Base-by-base conservation (phyloP, 2,329 filamentous ascomycete species). In the Dactylellina sp. region DNA sequence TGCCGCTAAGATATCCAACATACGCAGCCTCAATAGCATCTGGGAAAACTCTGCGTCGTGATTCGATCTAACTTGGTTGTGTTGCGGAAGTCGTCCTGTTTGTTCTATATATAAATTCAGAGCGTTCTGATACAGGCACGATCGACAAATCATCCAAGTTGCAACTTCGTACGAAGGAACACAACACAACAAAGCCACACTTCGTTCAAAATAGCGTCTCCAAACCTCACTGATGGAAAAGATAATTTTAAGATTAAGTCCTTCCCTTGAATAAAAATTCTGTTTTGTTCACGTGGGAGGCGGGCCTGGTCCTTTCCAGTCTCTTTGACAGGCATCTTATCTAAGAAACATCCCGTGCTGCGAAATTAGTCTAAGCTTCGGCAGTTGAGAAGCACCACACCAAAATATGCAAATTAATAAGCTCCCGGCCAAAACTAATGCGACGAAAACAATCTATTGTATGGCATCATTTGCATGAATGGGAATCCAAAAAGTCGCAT, bases 301-400 rank as follows among this genome's bases (percentile, higher is more conserved):
- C 20, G 28, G 22, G 53, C 56, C 56, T 55, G 59, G 49, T 22
- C 52, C 22, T 35, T 39, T 52, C 28, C 53, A 39, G 9, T 11
- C 24, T 50, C 22, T 42, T 22, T 28, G 32, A 32, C 60, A 53
- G 50, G 32, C 53, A 52, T 68, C 59, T 68, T 68, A 68, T 65
- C 68, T 72, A 55, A 72, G 64, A 72, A 72, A 71, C 50, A 35
- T 63, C 50, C 57, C 59, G 52, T 61, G 39, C 59, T 55, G 44
- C 47, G 49, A 72, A 60, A 61, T 65, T 60, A 50, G 55, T 47
- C 52, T 57, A 71, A 71, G 60, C 66, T 72, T 72, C 66, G 66
- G 66, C 66, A 72, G 66, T 72, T 72, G 66, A 60, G 42, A 47
- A 39, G 18, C 40, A 46, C 59, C 59, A 57, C 66, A 57, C 57